Evolutionary conservation across 108 stramenopile species (phyloP), one percentile per base, ranked within the genome.

Genomic region (Bacterosira constricta): DNA sequence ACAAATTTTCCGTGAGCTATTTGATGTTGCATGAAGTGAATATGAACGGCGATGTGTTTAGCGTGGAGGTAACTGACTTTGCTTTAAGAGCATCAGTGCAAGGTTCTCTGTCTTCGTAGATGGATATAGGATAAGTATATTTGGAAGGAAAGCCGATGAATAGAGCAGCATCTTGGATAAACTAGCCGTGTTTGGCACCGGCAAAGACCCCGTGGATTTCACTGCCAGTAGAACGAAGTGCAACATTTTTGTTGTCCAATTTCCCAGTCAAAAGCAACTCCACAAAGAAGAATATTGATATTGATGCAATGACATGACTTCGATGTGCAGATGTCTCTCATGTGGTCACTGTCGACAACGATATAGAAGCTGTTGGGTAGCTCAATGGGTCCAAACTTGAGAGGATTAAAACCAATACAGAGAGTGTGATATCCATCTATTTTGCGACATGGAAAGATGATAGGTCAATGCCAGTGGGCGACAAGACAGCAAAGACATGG

Each of bases 221-320:
- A 54, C 52, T 54, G 15, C 31, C 52, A 15, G 52, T 54, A 6
- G 52, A 54, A 15, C 31, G 52, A 6, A 29, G 5, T 6, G 52
- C 25, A 30, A 54, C 52, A 54, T 54, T 54, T 54, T 27, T 54
- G 52, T 17, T 54, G 52, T 29, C 31, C 29, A 26, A 54, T 54
- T 27, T 54, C 31, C 52, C 52, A 57, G 34, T 57, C 35, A 36
- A 57, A 37, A 4, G 35, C 56, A n/a, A 57, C 56, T 34, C 31
- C 56, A 57, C 5, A n/a, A n/a, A n/a, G n/a, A n/a, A n/a, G n/a
- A n/a, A n/a, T n/a, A n/a, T n/a, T n/a, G n/a, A n/a, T n/a, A n/a
- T n/a, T n/a, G n/a, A n/a, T n/a, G n/a, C n/a, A n/a, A n/a, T n/a
- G n/a, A n/a, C n/a, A n/a, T n/a, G n/a, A n/a, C n/a, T n/a, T n/a